Evolutionary conservation across 2,329 filamentous ascomycete genomes (phyloP).

Genomic region (Xylariomycetidae sp.): DNA sequence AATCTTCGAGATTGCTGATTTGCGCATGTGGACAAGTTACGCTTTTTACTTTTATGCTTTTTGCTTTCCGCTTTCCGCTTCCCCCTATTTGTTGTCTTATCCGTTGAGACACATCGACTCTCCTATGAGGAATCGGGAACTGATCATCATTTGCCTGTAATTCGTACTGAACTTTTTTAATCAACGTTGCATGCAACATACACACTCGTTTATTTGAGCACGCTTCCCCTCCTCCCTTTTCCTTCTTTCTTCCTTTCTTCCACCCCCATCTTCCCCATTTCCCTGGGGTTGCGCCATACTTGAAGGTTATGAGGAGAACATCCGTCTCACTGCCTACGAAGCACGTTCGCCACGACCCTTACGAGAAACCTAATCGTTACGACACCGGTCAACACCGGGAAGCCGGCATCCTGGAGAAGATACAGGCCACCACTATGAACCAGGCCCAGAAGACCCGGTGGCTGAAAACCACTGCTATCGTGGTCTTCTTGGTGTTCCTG

Average conservation of each 20-base stretch:
- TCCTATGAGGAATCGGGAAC: too few relatives aligned
- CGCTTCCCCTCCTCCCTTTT: constrained; percentile 6
- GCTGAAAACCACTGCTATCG: constrained; percentile 60
- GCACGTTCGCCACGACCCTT: constrained; percentile 54
- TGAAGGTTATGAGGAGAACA: constrained; percentile 56
- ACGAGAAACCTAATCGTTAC: constrained; percentile 64
- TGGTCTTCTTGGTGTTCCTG: constrained; percentile 54
- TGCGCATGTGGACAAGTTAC: too few relatives aligned
- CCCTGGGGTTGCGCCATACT: constrained; percentile 20
- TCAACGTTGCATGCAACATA: too few relatives aligned
- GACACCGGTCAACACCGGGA: constrained; percentile 40
- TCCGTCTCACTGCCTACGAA: constrained; percentile 61
- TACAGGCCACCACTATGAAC: constrained; percentile 56
- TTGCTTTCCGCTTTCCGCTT: too few relatives aligned
- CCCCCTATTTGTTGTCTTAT: too few relatives aligned
- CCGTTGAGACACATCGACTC: too few relatives aligned
- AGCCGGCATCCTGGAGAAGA: constrained; percentile 45
- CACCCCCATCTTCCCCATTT: constrained; percentile 10
- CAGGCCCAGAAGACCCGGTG: constrained; percentile 63
- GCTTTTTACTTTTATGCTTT: too few relatives aligned
- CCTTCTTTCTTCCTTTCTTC: constrained; percentile 8
- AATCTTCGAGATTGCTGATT: too few relatives aligned
- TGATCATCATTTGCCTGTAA: too few relatives aligned
- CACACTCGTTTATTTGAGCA: too few relatives aligned
- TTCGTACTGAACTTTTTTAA: too few relatives aligned